Evolutionary conservation across 2,329 filamentous ascomycete genomes (phyloP), one percentile per base, ranked within the genome.

Genomic region (Knufia petricola): DNA sequence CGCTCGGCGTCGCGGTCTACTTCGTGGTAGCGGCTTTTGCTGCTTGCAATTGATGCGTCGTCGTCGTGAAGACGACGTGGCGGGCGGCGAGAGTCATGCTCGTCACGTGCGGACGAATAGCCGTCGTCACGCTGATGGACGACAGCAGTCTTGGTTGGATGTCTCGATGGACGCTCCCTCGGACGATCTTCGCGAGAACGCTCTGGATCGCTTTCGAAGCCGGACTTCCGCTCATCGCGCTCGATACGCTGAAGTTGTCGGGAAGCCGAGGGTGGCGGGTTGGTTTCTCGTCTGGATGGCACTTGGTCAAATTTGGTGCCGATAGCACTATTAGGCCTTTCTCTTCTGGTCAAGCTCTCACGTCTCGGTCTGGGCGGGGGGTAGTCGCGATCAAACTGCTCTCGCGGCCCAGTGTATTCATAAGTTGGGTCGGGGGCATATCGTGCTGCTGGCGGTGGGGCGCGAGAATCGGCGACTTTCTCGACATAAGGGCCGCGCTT

Each of bases 351-450:
- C 41, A 60, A 59, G 48, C 61, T 66, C 36, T 66, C 58, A 8
- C 59, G 55, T 32, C 60, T 54, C 26, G 55, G 53, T 43, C 53
- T 50, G 31, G 63, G 59, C 20, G 64, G 52, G 9, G 63, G 62
- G n/a, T 64, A 67, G 43, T 73, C 70, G 36, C 67, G 63, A 23
- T 71, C 65, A 51, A 71, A 70, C 47, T 71, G 68, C 47, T 73
- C 69, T 31, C 64, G 64, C 2, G 69, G 64, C 4, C 65, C 69
- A 12, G 70, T 74, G 52, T 73, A 73, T 10, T 69, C 71, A 53
- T 70, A 72, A 28, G 50, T 53, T 31, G 57, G 52, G 42, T 58
- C 58, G 24, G 53, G 50, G 12, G 51, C 39, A 28, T 49, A 49
- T 10, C 47, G 38, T 6, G 32, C 32, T 4, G 23, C 37, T 17